Base-by-base conservation (phyloP, 768 basidiomycete genomes). In the Lentinus brumalis region DNA sequence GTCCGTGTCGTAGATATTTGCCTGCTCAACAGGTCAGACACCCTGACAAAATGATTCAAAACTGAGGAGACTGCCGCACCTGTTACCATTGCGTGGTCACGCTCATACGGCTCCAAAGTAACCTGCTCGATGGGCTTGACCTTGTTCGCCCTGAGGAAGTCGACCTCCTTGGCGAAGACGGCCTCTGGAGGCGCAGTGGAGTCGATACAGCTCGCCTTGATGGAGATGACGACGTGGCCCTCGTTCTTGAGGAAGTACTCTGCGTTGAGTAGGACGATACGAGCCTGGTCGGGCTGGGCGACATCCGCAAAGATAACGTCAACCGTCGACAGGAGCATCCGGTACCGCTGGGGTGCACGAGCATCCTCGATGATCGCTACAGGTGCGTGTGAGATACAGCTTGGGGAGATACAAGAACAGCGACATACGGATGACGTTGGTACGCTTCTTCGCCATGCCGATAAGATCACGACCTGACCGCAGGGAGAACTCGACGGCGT, bases 151-250 rank as follows among this genome's bases (percentile, higher is more conserved):
- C 89, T 86, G 70, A 98, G 79, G 63, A 78, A 83, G 73, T 94
- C 85, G 44, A 98, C 91, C 76, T 98, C 94, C 40, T 82, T 77
- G 1, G 93, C 89, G 69, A 98, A 99, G 50, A 98, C 89, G 29
- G 86, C 87, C 64, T 94, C 92, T 10, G 97, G 87, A 2, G 93
- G 86, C 3, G 84, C 84, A n/a, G 96, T 98, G 45, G 94, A 98
- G 76, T 99, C 97, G 74, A 99, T 91, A 81, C 97, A 99, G 69
- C 91, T 94, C 32, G 97, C 97, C 81, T 99, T 99, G 84, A 99
- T 97, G 56, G 96, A 98, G 65, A 99, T 94, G 68, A 99, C 87
- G 68, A 85, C 81, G 69, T 97, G 93, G 2, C 97, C 97, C 32
- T 84, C 86, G 74, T 96, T 89, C 76, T 96, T 98, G 56, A 99